Evolutionary conservation across 108 stramenopile species (phyloP).

Genomic region (Discostella stelligeroides): DNA sequence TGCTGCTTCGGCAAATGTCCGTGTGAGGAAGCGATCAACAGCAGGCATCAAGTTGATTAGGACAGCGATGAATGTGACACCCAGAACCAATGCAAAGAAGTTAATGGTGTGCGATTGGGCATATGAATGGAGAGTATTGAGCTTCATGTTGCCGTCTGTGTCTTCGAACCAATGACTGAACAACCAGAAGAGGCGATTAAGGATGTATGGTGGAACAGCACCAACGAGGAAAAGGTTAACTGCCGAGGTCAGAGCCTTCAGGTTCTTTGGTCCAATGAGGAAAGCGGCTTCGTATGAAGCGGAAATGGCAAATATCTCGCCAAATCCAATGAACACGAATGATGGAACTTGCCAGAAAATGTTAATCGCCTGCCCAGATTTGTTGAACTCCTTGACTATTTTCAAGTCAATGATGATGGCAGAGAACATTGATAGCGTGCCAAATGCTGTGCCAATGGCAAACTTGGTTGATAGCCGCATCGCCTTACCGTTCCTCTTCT

Average conservation of each 20-base stretch:
- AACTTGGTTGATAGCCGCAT: slow-evolving; percentile 2
- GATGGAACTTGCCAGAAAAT: slow-evolving; percentile 37
- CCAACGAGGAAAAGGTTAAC: slow-evolving; percentile 33
- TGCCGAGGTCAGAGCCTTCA: slow-evolving; percentile 34
- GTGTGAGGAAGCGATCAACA: no score
- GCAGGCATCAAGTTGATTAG: no score
- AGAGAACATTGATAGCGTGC: background rate
- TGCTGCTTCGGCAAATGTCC: no score
- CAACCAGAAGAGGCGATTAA: slow-evolving; percentile 4
- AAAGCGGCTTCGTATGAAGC: slow-evolving; percentile 42
- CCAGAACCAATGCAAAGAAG: no score
- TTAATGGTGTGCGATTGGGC: no score
- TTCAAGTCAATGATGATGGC: background rate
- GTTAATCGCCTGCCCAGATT: slow-evolving; percentile 10
- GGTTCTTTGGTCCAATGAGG: slow-evolving; percentile 7
- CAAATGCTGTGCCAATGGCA: slow-evolving; percentile 11
- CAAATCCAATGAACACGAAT: slow-evolving; percentile 29
- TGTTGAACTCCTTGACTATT: background rate
- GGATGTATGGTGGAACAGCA: slow-evolving; percentile 31
- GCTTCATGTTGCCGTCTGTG: background rate
- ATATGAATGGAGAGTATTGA: background rate
- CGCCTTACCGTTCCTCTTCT: background rate
- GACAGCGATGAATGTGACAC: no score
- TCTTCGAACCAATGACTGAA: slow-evolving; percentile 11
- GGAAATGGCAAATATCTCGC: slow-evolving; percentile 37